These are phyloP conservation scores for Blastobotrys terrestris DNA, from an alignment of 805 yeast species.

Conservation along the genomic window DNA sequence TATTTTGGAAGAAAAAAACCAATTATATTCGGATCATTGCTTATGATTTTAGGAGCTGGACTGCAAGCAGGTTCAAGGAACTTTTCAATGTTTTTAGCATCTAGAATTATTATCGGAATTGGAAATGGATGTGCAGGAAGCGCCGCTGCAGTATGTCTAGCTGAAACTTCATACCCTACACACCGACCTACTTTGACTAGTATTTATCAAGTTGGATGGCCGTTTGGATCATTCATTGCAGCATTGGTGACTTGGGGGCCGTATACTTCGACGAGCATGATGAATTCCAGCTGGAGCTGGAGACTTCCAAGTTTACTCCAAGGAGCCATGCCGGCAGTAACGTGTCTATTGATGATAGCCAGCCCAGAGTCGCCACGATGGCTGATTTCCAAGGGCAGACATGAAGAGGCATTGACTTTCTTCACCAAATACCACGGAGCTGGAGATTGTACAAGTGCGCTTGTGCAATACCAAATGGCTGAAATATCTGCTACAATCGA, in stretches of 20 bases:
- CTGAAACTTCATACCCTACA: conserved; percentile 62
- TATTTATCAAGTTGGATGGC: conserved; percentile 30
- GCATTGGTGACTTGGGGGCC: conserved; percentile 7
- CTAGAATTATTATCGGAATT: conserved; percentile 43
- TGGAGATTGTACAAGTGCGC: conserved; percentile 10
- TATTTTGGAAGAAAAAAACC: conserved; percentile 55
- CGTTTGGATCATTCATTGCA: conserved; percentile 3
- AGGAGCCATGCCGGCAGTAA: conserved; percentile 50
- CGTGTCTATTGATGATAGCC: conserved; percentile 52
- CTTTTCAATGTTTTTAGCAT: conserved; percentile 58
- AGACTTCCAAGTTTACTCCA: conserved; percentile 69
- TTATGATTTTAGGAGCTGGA: conserved; percentile 62
- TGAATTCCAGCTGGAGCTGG: conserved; percentile 40
- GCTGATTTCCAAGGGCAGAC: conserved; percentile 49
- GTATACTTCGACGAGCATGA: conserved; percentile 17
- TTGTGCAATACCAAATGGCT: conserved; percentile 18
- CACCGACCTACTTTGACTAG: conserved; percentile 58
- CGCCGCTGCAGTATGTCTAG: conserved; percentile 64
- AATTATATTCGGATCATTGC: conserved; percentile 46
- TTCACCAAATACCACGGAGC: conserved; percentile 16
- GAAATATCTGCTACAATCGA: conserved; percentile 20
- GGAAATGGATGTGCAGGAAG: conserved; percentile 23
- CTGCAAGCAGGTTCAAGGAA: conserved; percentile 60
- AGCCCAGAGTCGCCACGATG: conserved; percentile 77
- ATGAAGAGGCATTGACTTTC: conserved; percentile 39